Conservation (phyloP, 352 stramenopile genomes). For the Phytophthora lateralis region DNA sequence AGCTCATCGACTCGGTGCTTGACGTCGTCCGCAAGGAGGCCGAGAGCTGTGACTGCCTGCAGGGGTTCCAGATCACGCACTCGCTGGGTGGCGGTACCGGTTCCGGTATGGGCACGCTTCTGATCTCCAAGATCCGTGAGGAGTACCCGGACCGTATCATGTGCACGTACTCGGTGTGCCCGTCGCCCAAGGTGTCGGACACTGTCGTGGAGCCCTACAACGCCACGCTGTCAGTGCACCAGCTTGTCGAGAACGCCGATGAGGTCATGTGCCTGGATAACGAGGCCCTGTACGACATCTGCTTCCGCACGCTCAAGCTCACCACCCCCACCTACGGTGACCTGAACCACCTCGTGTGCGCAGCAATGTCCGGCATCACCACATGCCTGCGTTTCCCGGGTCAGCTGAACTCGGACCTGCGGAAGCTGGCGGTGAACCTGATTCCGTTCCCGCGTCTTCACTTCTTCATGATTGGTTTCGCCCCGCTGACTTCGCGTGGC, state of each 20-base stretch:
- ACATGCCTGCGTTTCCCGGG: constrained; percentile 98
- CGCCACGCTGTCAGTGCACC: constrained; percentile 98
- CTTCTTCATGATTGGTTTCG: constrained; percentile 99
- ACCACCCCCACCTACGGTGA: constrained; percentile 98
- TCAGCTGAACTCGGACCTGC: constrained; percentile 99
- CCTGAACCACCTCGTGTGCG: constrained; percentile 99
- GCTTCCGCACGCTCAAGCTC: constrained; percentile 99
- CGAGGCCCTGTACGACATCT: constrained; percentile 99
- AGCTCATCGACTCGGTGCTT: constrained; percentile 98
- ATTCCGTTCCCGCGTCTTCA: constrained; percentile 99
- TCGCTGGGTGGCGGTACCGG: constrained; percentile 99
- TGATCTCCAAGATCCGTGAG: constrained; percentile 99
- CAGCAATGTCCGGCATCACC: constrained; percentile 98
- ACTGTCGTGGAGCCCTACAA: constrained; percentile 99
- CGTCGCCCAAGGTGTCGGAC: constrained; percentile 98
- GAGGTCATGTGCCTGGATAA: constrained; percentile 99
- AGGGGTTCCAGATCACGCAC: constrained; percentile 99
- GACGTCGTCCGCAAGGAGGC: constrained; percentile 99
- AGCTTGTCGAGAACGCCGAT: constrained; percentile 99
- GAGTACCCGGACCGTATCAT: constrained; percentile 99
- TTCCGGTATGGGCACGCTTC: constrained; percentile 98
- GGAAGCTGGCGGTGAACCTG: constrained; percentile 99
- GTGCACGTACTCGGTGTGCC: constrained; percentile 99
- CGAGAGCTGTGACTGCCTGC: constrained; percentile 98
- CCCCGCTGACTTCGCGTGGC: constrained; percentile 94